Evolutionary conservation across 352 stramenopile genomes (phyloP).

Genomic region (Phytophthora crassamura): DNA sequence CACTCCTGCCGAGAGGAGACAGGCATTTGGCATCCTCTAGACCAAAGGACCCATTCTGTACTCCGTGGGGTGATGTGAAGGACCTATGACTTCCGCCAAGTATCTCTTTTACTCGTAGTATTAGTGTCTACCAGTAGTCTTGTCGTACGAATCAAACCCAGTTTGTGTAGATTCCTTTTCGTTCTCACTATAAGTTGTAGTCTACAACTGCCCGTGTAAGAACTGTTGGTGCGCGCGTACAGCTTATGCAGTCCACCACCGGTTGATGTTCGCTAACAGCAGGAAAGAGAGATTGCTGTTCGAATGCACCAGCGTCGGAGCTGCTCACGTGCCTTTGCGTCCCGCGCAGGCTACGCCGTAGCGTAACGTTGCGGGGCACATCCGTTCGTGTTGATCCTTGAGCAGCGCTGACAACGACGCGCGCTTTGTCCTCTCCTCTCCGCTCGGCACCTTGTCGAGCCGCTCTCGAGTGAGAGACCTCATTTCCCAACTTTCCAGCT

Average conservation of each 20-base stretch:
- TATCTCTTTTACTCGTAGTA: slow-evolving; percentile 22
- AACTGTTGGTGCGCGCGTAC: too few species aligned
- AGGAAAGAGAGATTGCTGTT: background rate
- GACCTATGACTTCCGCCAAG: slow-evolving; percentile 28
- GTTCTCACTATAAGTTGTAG: too few species aligned
- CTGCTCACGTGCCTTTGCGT: slow-evolving; percentile 11
- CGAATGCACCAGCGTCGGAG: background rate
- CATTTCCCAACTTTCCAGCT: slow-evolving; percentile 25
- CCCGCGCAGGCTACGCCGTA: background rate
- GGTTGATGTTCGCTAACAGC: background rate
- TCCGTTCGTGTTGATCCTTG: slow-evolving; percentile 27
- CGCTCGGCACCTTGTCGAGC: slow-evolving; percentile 3
- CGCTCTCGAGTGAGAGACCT: background rate
- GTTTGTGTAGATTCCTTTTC: slow-evolving; percentile 4
- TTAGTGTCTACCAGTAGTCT: slow-evolving; percentile 8
- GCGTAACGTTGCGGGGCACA: slow-evolving; percentile 30
- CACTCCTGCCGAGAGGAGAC: slow-evolving; percentile 29
- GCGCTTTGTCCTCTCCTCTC: slow-evolving; percentile 15
- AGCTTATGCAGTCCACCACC: too few species aligned
- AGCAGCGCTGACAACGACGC: slow-evolving; percentile 12
- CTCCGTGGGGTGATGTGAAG: slow-evolving; percentile 21
- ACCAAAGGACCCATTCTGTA: background rate
- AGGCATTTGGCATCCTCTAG: slow-evolving; percentile 36
- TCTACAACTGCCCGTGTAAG: too few species aligned
- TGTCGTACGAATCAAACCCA: slow-evolving; percentile 36